Conservation (phyloP, 768 basidiomycete species). For the Russula foetens region DNA sequence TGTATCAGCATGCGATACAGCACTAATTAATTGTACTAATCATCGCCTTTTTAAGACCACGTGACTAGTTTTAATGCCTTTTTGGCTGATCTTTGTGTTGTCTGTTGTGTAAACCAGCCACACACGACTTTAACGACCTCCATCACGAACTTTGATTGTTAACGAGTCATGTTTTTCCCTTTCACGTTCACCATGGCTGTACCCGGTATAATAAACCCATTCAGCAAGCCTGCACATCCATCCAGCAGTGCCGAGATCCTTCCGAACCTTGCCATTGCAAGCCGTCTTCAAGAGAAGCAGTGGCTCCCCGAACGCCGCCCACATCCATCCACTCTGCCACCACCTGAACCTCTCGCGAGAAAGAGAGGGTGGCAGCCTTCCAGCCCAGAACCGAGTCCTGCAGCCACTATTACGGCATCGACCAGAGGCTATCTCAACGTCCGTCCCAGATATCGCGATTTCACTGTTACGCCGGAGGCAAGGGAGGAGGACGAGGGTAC, state of each 20-base stretch:
- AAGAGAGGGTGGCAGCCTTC: conserved; percentile 74
- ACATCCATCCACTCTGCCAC: conserved; percentile 31
- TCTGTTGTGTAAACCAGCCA: too few relatives aligned
- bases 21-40: too few relatives aligned
- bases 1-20: too few relatives aligned
- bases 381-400: conserved; percentile 45
- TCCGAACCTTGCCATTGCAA: conserved; percentile 17
- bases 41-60: too few relatives aligned
- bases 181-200: conserved; percentile 66
- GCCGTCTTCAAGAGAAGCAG: conserved; percentile 21
- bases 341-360: conserved; percentile 36
- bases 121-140: background rate
- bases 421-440: conserved; percentile 63
- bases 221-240: conserved; percentile 23
- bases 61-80: too few relatives aligned
- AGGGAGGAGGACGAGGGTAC: conserved; percentile 31
- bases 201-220: conserved; percentile 62
- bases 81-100: too few relatives aligned
- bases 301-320: conserved; percentile 15
- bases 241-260: conserved; percentile 21
- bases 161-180: conserved; percentile 42
- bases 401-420: conserved; percentile 43
- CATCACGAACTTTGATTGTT: background rate
- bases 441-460: conserved; percentile 50
- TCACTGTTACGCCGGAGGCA: conserved; percentile 23